Evolutionary conservation across 768 basidiomycete genomes (phyloP).

Genomic region (Pisolithus albus): DNA sequence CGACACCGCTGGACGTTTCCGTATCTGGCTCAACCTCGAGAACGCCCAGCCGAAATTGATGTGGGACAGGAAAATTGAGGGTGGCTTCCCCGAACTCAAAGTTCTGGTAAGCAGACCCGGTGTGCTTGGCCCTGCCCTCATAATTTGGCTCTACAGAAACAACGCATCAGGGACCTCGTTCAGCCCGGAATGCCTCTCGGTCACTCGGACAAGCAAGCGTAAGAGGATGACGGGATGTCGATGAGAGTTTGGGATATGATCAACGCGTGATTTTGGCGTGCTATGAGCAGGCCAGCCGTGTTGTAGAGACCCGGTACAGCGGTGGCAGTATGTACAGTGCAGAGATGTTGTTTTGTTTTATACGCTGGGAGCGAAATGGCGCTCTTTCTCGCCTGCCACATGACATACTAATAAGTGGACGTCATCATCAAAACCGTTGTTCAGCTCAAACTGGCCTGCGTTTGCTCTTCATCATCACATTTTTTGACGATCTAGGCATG

Average conservation of each 20-base stretch:
- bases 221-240: background rate
- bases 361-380: background rate
- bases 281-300: background rate
- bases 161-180: constrained; percentile 74
- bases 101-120: constrained; percentile 48
- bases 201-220: constrained; percentile 69
- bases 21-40: constrained; percentile 69
- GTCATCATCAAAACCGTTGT: constrained; percentile 10
- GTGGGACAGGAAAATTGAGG: constrained; percentile 90
- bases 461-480: constrained; percentile 6
- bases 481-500: constrained; percentile 34
- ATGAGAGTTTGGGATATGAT: no score
- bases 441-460: constrained; percentile 18
- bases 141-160: constrained; percentile 53
- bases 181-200: constrained; percentile 80
- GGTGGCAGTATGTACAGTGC: no score
- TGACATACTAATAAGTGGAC: constrained; percentile 5
- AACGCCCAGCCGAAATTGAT: constrained; percentile 39
- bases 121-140: constrained; percentile 1
- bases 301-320: background rate
- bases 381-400: constrained; percentile 12
- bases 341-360: background rate
- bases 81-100: constrained; percentile 90
- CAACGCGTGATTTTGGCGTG: background rate
- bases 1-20: constrained; percentile 85